Conservation (phyloP, 768 basidiomycete genomes). For the Tulasnella sp. region DNA sequence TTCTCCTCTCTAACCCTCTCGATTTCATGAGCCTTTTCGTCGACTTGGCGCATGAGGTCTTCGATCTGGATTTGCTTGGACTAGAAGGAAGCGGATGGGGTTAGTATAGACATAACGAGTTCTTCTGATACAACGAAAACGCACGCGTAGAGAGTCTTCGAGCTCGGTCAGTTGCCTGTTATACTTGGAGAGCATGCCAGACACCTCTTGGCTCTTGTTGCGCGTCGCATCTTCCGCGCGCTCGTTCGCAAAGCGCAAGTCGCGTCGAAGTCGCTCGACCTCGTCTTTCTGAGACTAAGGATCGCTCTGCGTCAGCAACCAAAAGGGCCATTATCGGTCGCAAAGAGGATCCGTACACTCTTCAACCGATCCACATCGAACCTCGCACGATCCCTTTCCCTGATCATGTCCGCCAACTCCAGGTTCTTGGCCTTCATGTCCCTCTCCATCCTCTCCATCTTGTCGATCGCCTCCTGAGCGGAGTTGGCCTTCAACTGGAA, state of each 20-base stretch:
- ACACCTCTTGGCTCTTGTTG: conserved; percentile 90
- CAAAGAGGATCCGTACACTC: conserved; percentile 43
- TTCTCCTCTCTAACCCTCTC: conserved; percentile 89
- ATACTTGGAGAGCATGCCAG: conserved; percentile 82
- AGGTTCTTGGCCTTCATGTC: conserved; percentile 98
- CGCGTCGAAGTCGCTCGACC: conserved; percentile 83
- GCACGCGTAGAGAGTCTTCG: conserved; percentile 89
- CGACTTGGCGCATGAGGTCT: conserved; percentile 77
- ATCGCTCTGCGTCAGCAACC: neutral
- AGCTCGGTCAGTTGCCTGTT: conserved; percentile 93
- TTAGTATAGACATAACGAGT: neutral
- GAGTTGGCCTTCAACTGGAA: conserved; percentile 98
- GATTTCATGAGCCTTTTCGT: conserved; percentile 67
- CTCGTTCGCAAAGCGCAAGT: conserved; percentile 92
- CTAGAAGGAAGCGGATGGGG: conserved; percentile 43
- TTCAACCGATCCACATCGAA: conserved; percentile 95
- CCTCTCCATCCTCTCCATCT: conserved; percentile 98
- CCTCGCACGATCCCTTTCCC: conserved; percentile 91
- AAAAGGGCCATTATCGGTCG: neutral
- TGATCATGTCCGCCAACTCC: conserved; percentile 97
- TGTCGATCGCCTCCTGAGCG: conserved; percentile 95
- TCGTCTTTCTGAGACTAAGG: conserved; percentile 85
- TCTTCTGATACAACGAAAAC: conserved; percentile 34
- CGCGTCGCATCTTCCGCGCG: conserved; percentile 92
- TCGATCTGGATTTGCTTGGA: conserved; percentile 96